Evolutionary conservation across 495 filamentous ascomycete species (phyloP).

Genomic region (Penicillium crystallinum): DNA sequence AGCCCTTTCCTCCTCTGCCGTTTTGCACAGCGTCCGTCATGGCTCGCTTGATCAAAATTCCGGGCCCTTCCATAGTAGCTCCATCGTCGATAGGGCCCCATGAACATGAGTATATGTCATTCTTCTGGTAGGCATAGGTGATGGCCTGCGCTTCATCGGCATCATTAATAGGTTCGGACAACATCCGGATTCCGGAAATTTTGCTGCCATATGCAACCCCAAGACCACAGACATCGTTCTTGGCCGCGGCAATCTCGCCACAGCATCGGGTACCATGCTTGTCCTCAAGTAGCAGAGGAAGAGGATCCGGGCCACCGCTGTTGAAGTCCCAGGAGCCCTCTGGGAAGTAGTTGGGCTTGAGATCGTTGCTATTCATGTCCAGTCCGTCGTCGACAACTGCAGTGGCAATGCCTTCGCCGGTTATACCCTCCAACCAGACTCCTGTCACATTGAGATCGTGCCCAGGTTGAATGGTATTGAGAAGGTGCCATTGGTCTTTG

Average conservation of each 20-base stretch:
- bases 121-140: conserved; percentile 85
- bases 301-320: conserved; percentile 70
- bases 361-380: conserved; percentile 94
- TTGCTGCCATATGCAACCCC: conserved; percentile 91
- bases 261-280: conserved; percentile 90
- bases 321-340: conserved; percentile 95
- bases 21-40: conserved; percentile 91
- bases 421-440: conserved; percentile 87
- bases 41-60: conserved; percentile 78
- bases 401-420: conserved; percentile 80
- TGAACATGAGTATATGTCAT: conserved; percentile 97
- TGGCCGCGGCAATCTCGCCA: conserved; percentile 85
- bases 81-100: conserved; percentile 97
- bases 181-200: conserved; percentile 83
- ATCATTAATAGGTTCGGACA: conserved; percentile 85
- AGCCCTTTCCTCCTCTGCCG: conserved; percentile 76
- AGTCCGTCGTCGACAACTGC: conserved; percentile 95
- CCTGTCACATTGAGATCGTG: conserved; percentile 94
- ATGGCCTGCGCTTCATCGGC: conserved; percentile 87
- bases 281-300: conserved; percentile 74
- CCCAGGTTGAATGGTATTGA: conserved; percentile 72
- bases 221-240: conserved; percentile 90
- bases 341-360: conserved; percentile 88
- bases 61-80: conserved; percentile 86
- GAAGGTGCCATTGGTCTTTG: conserved; percentile 90